Evolutionary conservation across 2,329 filamentous ascomycete genomes (phyloP), one percentile per base, ranked within the genome.

Genomic region (Rhexocercosporidium sp.): DNA sequence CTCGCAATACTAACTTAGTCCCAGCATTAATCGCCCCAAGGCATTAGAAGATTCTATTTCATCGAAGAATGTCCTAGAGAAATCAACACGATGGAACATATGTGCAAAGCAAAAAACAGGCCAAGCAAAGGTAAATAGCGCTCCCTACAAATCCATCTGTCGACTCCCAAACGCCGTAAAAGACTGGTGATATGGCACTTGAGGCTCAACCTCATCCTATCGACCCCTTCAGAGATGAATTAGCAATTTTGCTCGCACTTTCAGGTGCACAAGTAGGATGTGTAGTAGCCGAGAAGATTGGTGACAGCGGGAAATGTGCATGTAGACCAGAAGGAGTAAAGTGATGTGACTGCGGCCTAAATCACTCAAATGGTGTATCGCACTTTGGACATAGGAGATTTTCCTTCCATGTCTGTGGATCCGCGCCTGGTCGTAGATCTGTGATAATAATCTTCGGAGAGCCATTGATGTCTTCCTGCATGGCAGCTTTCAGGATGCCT

Each of bases 331-430:
- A 41, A 5, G 57, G n/a, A 31, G 12, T 1, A 49, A 37, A 22
- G 18, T 41, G 12, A 16, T 41, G 25, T 39, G 12, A 25, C 20
- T 59, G 37, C 4, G 18, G 46, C 25, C 20, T 6, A 27, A 41
- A 62, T 71, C 63, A 75, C 61, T 71, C 64, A 7, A 76, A 65
- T 9, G 70, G 64, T 6, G 69, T 70, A 1, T 64, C 70, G 46
- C 75, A 77, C 47, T 73, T 71, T 18, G 73, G 73, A 62, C 75
- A 77, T 9, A 51, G 20, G 41, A 76, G 69, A 1, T 44, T 37
- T 39, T 76, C 71, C 12, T 65, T 51, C 67, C 68, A 73, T 2
- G 65, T 70, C 53, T 64, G 67, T 44, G 46, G 49, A 14, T 60
- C 59, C 25, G 67, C 60, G 6, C 44, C 64, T 31, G 57, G 56